These are phyloP conservation scores for Fonsecaea pugnacius DNA, from an alignment of 2,329 filamentous ascomycete genomes.

Conservation along the genomic window DNA sequence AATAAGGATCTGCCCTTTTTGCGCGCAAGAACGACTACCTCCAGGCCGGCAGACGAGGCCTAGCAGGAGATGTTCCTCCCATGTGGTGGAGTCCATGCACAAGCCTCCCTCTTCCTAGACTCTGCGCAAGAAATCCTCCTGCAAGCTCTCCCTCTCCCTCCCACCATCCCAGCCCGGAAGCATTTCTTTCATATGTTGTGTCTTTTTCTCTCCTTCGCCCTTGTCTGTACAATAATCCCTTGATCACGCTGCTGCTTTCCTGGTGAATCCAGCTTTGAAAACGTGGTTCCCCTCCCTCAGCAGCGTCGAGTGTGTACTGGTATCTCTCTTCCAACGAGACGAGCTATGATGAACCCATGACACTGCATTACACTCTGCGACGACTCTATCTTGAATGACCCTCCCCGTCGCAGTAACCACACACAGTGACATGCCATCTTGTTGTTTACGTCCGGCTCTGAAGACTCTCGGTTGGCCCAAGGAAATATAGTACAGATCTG, in stretches of 20 bases:
- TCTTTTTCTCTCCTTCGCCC: not conserved
- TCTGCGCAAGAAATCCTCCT: constrained; percentile 1
- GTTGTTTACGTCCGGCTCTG: not conserved
- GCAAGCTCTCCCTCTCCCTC: not conserved
- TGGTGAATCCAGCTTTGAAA: not conserved
- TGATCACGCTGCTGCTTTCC: not conserved
- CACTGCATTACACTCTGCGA: not conserved
- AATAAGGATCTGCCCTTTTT: not conserved
- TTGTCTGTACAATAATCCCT: not conserved
- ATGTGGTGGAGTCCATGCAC: not conserved
- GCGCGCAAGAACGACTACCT: not conserved
- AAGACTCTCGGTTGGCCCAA: not conserved
- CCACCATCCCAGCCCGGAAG: not conserved
- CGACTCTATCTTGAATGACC: not conserved
- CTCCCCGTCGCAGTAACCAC: not conserved
- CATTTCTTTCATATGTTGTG: not conserved
- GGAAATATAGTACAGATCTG: not conserved
- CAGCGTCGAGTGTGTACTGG: constrained; percentile 1
- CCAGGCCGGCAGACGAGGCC: not conserved
- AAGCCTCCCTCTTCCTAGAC: not conserved
- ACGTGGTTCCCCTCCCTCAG: not conserved
- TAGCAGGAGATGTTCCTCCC: not conserved
- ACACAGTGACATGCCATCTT: not conserved
- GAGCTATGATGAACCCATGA: not conserved
- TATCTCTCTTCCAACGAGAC: not conserved